Evolutionary conservation across 2,329 filamentous ascomycete species (phyloP).

Genomic region (Shiraia bambusicola): DNA sequence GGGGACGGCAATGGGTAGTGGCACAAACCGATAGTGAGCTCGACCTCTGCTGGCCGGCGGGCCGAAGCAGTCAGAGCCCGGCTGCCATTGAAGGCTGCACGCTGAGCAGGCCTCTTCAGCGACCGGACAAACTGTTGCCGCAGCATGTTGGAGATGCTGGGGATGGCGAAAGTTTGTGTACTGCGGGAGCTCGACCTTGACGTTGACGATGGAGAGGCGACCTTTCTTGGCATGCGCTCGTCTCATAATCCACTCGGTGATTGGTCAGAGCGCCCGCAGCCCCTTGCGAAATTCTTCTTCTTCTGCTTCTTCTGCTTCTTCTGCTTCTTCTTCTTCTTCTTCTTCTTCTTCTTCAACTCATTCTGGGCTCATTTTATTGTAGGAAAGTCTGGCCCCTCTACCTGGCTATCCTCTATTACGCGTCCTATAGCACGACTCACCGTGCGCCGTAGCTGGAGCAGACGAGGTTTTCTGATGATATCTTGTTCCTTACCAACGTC

Average conservation of each 20-base stretch:
- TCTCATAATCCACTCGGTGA: constrained; percentile 28
- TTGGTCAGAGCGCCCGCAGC: constrained; percentile 31
- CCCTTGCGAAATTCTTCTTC: constrained; percentile 32
- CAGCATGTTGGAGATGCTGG: constrained; percentile 54
- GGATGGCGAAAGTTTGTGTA: constrained; percentile 32
- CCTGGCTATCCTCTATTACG: constrained; percentile 63
- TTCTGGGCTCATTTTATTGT: constrained; percentile 68
- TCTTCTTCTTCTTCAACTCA: constrained; percentile 54
- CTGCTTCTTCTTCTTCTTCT: constrained; percentile 56
- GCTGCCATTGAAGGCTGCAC: constrained; percentile 59
- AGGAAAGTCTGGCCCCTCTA: constrained; percentile 53
- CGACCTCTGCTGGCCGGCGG: constrained; percentile 83
- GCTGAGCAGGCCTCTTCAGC: constrained; percentile 58
- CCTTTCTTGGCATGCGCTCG: constrained; percentile 14
- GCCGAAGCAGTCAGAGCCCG: constrained; percentile 81
- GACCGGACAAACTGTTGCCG: constrained; percentile 65
- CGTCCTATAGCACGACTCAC: constrained; percentile 59
- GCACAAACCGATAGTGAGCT: constrained; percentile 86
- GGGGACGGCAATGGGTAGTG: constrained; percentile 23
- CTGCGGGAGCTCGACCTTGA: constrained; percentile 26
- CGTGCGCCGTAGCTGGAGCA: constrained; percentile 67
- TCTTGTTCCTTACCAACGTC: constrained; percentile 67
- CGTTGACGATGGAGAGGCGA: constrained; percentile 22
- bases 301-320: constrained; percentile 19
- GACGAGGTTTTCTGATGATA: constrained; percentile 60